phyloP scores from a whole-genome alignment of 768 basidiomycete species.

The Ephemerocybe angulata region DNA sequence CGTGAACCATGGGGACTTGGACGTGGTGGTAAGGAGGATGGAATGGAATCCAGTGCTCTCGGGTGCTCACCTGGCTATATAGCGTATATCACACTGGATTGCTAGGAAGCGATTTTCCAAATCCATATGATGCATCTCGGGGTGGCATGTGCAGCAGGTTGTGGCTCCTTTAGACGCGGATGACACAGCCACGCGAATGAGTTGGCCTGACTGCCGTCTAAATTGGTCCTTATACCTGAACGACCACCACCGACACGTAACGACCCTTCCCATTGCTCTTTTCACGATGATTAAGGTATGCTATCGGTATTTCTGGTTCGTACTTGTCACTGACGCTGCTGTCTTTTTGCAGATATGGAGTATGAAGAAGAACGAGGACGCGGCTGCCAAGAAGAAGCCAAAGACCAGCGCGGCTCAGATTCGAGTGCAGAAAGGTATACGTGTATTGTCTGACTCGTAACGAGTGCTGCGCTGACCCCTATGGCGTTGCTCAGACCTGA shows the following conservation, averaged over 20 bases:
- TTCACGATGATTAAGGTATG: slow-evolving; percentile 48
- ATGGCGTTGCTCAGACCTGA: slow-evolving; percentile 63
- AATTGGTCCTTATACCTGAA: slow-evolving; percentile 16
- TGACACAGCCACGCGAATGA: slow-evolving; percentile 19
- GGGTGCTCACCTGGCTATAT: background rate
- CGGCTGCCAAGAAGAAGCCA: slow-evolving; percentile 95
- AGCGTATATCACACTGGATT: background rate
- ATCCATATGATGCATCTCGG: background rate
- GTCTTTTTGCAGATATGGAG: slow-evolving; percentile 78
- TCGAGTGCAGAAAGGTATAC: slow-evolving; percentile 94
- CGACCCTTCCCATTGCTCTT: slow-evolving; percentile 12
- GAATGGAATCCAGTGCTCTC: background rate
- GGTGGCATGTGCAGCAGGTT: background rate
- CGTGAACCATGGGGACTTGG: slow-evolving; percentile 26
- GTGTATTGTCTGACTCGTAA: background rate
- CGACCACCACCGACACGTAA: slow-evolving; percentile 25
- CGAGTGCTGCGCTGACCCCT: background rate
- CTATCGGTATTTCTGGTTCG: background rate
- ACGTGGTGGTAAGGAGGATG: background rate
- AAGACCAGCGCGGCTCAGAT: slow-evolving; percentile 98
- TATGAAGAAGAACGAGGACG: slow-evolving; percentile 99
- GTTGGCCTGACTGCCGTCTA: slow-evolving; percentile 24
- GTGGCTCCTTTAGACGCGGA: background rate
- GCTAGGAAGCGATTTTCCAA: background rate
- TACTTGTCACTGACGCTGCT: background rate